Evolutionary conservation across 2,329 filamentous ascomycete species (phyloP).

Genomic region (Aspergillus sp.): DNA sequence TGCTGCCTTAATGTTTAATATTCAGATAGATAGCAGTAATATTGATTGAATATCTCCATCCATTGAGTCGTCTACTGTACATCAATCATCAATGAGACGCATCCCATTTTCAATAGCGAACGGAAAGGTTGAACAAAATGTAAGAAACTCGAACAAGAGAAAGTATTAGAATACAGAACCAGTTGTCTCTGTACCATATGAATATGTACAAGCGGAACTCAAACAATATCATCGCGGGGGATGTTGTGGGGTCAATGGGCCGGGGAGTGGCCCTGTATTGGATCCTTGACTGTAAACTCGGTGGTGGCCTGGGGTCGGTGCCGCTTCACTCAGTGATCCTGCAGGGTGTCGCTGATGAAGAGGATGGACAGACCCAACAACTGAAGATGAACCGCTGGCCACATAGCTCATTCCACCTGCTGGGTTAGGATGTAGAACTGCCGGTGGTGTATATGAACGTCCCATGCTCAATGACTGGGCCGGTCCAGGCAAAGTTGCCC

Average conservation of each 20-base stretch:
- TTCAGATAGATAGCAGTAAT: neutral
- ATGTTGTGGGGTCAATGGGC: constrained; percentile 21
- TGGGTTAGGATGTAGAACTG: constrained; percentile 25
- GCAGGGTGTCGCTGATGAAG: constrained; percentile 24
- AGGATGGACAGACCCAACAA: constrained; percentile 17
- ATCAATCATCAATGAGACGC: constrained; percentile 5
- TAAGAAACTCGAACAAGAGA: neutral
- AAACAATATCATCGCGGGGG: constrained; percentile 16
- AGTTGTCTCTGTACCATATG: neutral
- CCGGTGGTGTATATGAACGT: constrained; percentile 37
- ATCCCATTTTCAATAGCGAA: neutral
- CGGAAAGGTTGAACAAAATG: neutral
- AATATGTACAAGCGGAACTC: constrained; percentile 4
- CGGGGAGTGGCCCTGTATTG: constrained; percentile 20
- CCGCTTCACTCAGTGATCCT: constrained; percentile 17
- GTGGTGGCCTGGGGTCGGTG: constrained; percentile 25
- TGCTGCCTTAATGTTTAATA: neutral
- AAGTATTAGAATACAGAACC: neutral
- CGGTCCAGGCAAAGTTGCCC: constrained; percentile 17
- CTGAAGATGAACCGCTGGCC: constrained; percentile 15
- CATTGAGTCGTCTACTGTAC: constrained; percentile 13
- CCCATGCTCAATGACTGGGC: constrained; percentile 22
- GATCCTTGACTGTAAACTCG: constrained; percentile 36
- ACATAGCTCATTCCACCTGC: constrained; percentile 26
- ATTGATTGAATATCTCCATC: neutral